A percentile compares a stretch with the other conserved stretches of the same genome.
These are phyloP conservation scores for Syzygium malaccense DNA, from an alignment of 441 rosid species.

Conservation along the genomic window DNA sequence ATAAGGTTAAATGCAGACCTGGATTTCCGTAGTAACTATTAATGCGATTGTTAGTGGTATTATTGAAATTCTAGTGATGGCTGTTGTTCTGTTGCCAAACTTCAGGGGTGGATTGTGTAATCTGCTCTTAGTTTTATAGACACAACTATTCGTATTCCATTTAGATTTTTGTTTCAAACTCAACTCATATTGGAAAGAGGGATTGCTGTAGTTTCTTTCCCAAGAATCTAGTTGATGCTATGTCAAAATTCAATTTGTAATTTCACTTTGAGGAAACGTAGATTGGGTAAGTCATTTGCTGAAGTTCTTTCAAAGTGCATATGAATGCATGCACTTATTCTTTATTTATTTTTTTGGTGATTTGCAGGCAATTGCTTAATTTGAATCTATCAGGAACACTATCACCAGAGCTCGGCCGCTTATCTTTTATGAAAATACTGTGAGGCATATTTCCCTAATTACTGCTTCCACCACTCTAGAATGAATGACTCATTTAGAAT, in stretches of 20 bases:
- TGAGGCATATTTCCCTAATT: constrained; percentile 20
- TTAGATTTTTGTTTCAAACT: not conserved
- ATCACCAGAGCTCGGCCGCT: constrained; percentile 69
- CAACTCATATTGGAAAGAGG: not conserved
- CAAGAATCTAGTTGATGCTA: not conserved
- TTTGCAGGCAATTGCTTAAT: constrained; percentile 62
- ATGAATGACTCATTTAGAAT: not conserved
- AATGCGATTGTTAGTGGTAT: not conserved
- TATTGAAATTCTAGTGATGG: not conserved
- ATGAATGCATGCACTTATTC: not conserved
- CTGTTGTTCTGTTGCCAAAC: not conserved
- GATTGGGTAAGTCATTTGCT: not conserved
- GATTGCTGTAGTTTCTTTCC: not conserved
- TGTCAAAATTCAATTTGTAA: not conserved
- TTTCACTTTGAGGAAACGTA: not conserved
- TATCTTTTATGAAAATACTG: constrained; percentile 60
- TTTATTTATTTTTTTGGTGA: not conserved
- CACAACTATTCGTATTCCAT: not conserved
- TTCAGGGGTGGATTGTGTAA: not conserved
- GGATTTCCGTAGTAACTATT: not conserved
- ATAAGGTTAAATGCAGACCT: not conserved
- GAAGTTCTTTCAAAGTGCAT: not conserved
- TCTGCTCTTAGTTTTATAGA: not conserved
- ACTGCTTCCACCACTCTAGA: not conserved
- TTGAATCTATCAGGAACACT: constrained; percentile 78